Evolutionary conservation across 2,329 filamentous ascomycete species (phyloP).

Genomic region (Claviceps lovelessii): DNA sequence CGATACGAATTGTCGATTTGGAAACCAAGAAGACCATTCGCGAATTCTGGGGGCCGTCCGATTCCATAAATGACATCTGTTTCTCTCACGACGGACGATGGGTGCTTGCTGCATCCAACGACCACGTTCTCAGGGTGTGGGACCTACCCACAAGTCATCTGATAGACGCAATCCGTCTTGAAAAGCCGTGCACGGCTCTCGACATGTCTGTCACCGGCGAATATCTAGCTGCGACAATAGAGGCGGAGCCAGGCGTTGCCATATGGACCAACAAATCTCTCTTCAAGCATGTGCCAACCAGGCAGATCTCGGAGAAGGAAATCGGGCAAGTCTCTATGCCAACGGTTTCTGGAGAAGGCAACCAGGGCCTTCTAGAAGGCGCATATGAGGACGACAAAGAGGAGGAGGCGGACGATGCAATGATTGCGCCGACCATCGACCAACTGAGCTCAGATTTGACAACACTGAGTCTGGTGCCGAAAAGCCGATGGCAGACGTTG

Average conservation of each 20-base stretch:
- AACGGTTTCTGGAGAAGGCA: slow-evolving; percentile 70
- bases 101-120: slow-evolving; percentile 77
- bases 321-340: slow-evolving; percentile 53
- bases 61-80: slow-evolving; percentile 62
- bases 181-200: slow-evolving; percentile 65
- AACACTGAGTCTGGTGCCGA: slow-evolving; percentile 79
- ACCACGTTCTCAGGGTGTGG: slow-evolving; percentile 74
- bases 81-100: slow-evolving; percentile 91
- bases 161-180: slow-evolving; percentile 77
- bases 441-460: slow-evolving; percentile 73
- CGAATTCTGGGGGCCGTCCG: slow-evolving; percentile 75
- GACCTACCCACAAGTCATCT: slow-evolving; percentile 91
- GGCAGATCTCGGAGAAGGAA: slow-evolving; percentile 67
- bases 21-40: slow-evolving; percentile 82
- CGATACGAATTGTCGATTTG: slow-evolving; percentile 77
- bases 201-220: slow-evolving; percentile 85
- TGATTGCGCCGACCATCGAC: slow-evolving; percentile 46
- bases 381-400: slow-evolving; percentile 49
- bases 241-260: slow-evolving; percentile 72
- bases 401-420: slow-evolving; percentile 38
- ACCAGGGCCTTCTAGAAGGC: slow-evolving; percentile 59
- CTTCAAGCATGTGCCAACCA: slow-evolving; percentile 76
- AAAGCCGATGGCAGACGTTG: slow-evolving; percentile 85
- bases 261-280: slow-evolving; percentile 92
- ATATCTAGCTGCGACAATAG: slow-evolving; percentile 79